phyloP scores from a whole-genome alignment of 768 basidiomycete genomes.

The Scleroderma citrinum region DNA sequence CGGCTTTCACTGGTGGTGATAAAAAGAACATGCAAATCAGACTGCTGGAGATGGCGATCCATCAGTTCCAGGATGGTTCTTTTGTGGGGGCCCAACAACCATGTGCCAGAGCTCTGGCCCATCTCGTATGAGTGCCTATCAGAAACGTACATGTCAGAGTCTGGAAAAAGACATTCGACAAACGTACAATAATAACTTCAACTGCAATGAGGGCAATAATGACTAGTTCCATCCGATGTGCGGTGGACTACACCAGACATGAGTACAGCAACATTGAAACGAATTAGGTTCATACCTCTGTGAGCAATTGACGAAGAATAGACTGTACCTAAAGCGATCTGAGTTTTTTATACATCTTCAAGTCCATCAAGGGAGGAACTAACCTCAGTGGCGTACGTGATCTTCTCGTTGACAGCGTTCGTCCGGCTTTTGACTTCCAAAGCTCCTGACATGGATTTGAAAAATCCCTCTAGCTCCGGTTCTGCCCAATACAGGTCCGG shows the following conservation, averaged over 20 bases:
- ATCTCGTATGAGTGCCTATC: slow-evolving; percentile 68
- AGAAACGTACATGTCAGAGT: neutral
- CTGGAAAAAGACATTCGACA: neutral
- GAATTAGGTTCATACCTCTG: slow-evolving; percentile 47
- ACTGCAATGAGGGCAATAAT: slow-evolving; percentile 94
- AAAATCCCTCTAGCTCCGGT: slow-evolving; percentile 84
- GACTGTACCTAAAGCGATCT: slow-evolving; percentile 60
- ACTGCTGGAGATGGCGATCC: neutral
- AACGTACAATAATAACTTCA: slow-evolving; percentile 82
- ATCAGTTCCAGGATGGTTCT: slow-evolving; percentile 1
- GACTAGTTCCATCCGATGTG: slow-evolving; percentile 90
- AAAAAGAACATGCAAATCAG: slow-evolving; percentile 1
- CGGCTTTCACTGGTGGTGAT: neutral
- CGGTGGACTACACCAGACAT: slow-evolving; percentile 56
- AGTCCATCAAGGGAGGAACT: slow-evolving; percentile 4
- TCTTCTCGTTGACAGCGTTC: slow-evolving; percentile 83
- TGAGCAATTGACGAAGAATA: slow-evolving; percentile 80
- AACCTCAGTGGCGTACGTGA: slow-evolving; percentile 82
- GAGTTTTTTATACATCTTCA: neutral
- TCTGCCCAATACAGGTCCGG: slow-evolving; percentile 96
- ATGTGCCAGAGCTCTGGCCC: slow-evolving; percentile 72
- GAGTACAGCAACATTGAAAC: neutral
- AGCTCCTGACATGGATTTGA: slow-evolving; percentile 78
- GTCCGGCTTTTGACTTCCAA: slow-evolving; percentile 83
- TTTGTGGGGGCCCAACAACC: slow-evolving; percentile 21